A percentile compares a stretch with the other conserved stretches of the same genome.
phyloP scores from a whole-genome alignment of 176 grass and related monocot species.

The Musa acuminata region DNA sequence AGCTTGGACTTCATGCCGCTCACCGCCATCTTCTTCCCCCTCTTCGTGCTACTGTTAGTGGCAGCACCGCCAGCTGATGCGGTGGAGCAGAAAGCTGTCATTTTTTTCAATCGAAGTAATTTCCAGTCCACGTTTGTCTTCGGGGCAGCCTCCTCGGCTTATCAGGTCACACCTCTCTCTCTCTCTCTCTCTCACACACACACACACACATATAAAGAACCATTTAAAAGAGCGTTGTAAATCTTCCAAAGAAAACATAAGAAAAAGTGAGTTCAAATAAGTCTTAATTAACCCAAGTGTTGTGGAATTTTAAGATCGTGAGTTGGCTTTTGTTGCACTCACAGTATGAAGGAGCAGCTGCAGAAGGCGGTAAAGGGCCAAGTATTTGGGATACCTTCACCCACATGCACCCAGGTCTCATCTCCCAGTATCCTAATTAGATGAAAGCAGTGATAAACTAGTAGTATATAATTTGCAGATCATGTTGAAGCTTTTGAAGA shows the following conservation, averaged over 20 bases:
- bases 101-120: constrained; percentile 12
- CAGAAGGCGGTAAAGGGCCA: constrained; percentile 45
- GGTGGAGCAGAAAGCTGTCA: background rate
- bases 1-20: too few relatives aligned
- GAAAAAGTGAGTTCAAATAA: too few relatives aligned
- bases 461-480: too few relatives aligned
- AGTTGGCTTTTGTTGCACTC: background rate
- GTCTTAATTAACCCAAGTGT: too few relatives aligned
- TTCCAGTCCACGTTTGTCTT: constrained; percentile 44
- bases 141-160: constrained; percentile 41
- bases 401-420: constrained; percentile 55
- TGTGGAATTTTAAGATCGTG: too few relatives aligned
- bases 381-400: constrained; percentile 88
- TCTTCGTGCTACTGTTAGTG: background rate
- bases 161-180: constrained; percentile 27
- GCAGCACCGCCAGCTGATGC: background rate
- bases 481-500: too few relatives aligned
- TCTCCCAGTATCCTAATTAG: background rate
- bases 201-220: too few relatives aligned
- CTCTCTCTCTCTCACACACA: too few relatives aligned
- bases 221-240: too few relatives aligned
- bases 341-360: constrained; percentile 72
- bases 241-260: too few relatives aligned
- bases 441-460: too few relatives aligned
- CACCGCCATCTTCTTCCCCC: too few relatives aligned